A percentile compares a stretch with the other conserved stretches of the same genome.
Evolutionary conservation across 108 stramenopile genomes (phyloP).

Genomic region (Pseudonitzschia multiseries): DNA sequence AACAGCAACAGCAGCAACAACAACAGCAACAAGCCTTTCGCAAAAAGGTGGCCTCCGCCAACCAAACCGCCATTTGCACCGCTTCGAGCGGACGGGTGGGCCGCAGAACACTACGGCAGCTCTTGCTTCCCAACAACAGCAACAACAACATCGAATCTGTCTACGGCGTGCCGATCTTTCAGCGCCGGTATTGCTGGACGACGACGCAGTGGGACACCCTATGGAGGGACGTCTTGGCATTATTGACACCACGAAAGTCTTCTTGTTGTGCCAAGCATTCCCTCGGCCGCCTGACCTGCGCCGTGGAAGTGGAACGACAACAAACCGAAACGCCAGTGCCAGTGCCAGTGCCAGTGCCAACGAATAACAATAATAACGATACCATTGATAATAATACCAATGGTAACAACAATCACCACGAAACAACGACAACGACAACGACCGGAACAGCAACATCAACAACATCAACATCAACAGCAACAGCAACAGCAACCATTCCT

Average conservation of each 20-base stretch:
- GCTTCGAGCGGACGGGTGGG: too few species aligned
- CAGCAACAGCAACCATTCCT: neutral
- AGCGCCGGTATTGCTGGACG: constrained; percentile 1
- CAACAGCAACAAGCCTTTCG: neutral
- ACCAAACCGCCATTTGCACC: neutral
- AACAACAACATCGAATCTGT: neutral
- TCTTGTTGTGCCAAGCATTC: neutral
- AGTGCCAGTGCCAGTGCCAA: too few species aligned
- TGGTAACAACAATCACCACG: too few species aligned
- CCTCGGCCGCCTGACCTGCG: neutral
- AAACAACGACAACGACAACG: too few species aligned
- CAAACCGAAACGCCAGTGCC: too few species aligned
- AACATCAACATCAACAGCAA: neutral
- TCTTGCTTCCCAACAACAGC: neutral
- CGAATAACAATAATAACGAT: too few species aligned
- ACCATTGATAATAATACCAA: too few species aligned
- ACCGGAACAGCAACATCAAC: too few species aligned
- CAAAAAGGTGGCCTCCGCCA: neutral
- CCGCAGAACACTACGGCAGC: neutral
- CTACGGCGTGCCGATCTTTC: neutral
- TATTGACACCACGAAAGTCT: neutral
- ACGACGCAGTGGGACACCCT: constrained; percentile 1
- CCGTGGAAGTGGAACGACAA: too few species aligned
- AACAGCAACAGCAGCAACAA: too few species aligned
- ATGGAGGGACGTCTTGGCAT: neutral